Percentiles rank a stretch among this genome's conserved stretches.
phyloP scores from a whole-genome alignment of 2,329 filamentous ascomycete species.

The Didymella glomerata region DNA sequence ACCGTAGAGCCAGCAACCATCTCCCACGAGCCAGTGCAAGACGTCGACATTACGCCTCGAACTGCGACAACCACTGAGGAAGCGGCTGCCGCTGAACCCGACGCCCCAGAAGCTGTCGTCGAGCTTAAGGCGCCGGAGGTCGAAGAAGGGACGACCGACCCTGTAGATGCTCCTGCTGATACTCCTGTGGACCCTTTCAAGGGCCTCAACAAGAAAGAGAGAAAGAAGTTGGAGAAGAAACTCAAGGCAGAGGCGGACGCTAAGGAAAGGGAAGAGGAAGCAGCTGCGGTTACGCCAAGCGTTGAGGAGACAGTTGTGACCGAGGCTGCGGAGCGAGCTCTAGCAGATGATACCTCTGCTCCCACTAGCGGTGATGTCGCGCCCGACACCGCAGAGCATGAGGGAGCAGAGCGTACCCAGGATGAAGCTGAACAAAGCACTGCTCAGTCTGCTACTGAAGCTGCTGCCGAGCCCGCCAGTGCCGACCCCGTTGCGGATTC shows the following conservation, averaged over 20 bases:
- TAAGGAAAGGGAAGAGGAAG: conserved; percentile 9
- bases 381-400: neutral
- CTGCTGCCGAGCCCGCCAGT: neutral
- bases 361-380: neutral
- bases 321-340: neutral
- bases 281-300: neutral
- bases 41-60: neutral
- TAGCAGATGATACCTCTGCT: neutral
- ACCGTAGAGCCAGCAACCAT: neutral
- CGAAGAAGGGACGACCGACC: neutral
- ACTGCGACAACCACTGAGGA: neutral
- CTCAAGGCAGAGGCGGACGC: conserved; percentile 13
- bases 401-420: neutral
- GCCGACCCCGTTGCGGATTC: neutral
- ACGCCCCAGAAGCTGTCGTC: neutral
- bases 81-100: conserved; percentile 8
- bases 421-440: neutral
- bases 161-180: conserved; percentile 4
- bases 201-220: conserved; percentile 19
- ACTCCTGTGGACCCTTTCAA: conserved; percentile 3
- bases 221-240: conserved; percentile 37
- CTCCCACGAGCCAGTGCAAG: neutral
- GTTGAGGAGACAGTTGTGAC: neutral
- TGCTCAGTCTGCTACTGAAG: neutral
- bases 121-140: neutral